phyloP scores from a whole-genome alignment of 2,329 filamentous ascomycete genomes.

The Aspergillus novoparasiticus region DNA sequence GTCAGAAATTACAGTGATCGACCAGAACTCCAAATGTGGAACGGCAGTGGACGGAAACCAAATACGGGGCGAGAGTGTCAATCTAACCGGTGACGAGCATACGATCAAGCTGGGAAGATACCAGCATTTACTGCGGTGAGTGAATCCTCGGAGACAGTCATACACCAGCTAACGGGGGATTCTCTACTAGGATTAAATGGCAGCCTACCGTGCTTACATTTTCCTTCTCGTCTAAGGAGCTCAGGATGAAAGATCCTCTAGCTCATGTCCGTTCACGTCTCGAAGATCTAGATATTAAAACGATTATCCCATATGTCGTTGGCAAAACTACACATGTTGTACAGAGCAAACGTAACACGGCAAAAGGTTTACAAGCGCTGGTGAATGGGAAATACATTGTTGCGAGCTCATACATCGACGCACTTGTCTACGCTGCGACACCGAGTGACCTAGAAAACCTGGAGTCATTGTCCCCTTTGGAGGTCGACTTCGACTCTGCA shows the following conservation, averaged over 20 bases:
- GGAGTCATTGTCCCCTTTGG: conserved; percentile 61
- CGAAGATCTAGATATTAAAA: conserved; percentile 87
- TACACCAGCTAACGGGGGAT: conserved; percentile 8
- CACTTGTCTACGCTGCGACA: conserved; percentile 64
- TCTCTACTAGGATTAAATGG: conserved; percentile 69
- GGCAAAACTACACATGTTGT: conserved; percentile 82
- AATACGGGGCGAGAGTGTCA: conserved; percentile 64
- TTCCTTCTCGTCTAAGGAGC: conserved; percentile 71
- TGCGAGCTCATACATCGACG: conserved; percentile 70
- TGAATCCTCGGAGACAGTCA: background rate
- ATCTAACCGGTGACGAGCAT: conserved; percentile 61
- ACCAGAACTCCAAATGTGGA: conserved; percentile 81
- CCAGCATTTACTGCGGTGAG: conserved; percentile 53
- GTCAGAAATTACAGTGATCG: conserved; percentile 72
- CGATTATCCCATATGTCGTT: conserved; percentile 70
- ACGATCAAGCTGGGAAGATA: conserved; percentile 73
- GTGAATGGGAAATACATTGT: conserved; percentile 81
- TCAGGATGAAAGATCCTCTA: conserved; percentile 66
- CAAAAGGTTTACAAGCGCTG: conserved; percentile 82
- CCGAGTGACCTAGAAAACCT: conserved; percentile 54
- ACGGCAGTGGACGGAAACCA: conserved; percentile 74
- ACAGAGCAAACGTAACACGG: conserved; percentile 84
- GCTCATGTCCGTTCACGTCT: conserved; percentile 64
- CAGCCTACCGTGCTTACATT: conserved; percentile 78
- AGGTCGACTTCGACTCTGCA: conserved; percentile 73